Conservation (phyloP, 2,329 filamentous ascomycete genomes). For the Berkeleyomyces rouxiae region DNA sequence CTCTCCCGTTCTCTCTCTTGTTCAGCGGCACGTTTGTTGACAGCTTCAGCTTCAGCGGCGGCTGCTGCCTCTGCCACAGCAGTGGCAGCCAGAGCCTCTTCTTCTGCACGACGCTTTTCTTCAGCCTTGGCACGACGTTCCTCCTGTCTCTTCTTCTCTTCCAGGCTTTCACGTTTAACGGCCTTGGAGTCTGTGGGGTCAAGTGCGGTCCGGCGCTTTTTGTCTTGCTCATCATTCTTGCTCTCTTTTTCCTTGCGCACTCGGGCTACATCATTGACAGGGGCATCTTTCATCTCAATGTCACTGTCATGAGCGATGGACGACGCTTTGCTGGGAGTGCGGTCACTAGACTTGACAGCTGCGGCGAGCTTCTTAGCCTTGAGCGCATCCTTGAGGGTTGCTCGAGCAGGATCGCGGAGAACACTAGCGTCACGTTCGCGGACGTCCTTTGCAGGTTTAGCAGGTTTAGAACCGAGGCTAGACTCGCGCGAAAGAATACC, state of each 20-base stretch:
- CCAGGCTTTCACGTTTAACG: slow-evolving; percentile 20
- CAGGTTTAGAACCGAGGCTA: slow-evolving; percentile 2
- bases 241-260: slow-evolving; percentile 18
- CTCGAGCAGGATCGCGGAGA: slow-evolving; percentile 17
- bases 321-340: slow-evolving; percentile 17
- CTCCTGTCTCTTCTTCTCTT: slow-evolving; percentile 21
- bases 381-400: slow-evolving; percentile 22
- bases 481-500: slow-evolving; percentile 8
- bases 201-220: slow-evolving; percentile 20
- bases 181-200: slow-evolving; percentile 23
- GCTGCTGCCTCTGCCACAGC: not conserved
- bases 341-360: slow-evolving; percentile 7
- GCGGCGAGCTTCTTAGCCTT: slow-evolving; percentile 25
- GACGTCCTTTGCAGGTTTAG: slow-evolving; percentile 14
- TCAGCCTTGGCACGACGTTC: slow-evolving; percentile 12
- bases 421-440: slow-evolving; percentile 8
- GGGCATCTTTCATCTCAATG: slow-evolving; percentile 35
- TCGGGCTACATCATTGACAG: not conserved
- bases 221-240: slow-evolving; percentile 23
- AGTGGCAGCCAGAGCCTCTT: slow-evolving; percentile 2
- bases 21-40: slow-evolving; percentile 18
- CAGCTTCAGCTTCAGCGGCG: slow-evolving; percentile 13
- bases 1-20: slow-evolving; percentile 21
- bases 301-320: slow-evolving; percentile 31
- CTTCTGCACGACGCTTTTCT: slow-evolving; percentile 16